Evolutionary conservation across 2,329 filamentous ascomycete species (phyloP), one percentile per base, ranked within the genome.

Genomic region (Fusarium graminum): DNA sequence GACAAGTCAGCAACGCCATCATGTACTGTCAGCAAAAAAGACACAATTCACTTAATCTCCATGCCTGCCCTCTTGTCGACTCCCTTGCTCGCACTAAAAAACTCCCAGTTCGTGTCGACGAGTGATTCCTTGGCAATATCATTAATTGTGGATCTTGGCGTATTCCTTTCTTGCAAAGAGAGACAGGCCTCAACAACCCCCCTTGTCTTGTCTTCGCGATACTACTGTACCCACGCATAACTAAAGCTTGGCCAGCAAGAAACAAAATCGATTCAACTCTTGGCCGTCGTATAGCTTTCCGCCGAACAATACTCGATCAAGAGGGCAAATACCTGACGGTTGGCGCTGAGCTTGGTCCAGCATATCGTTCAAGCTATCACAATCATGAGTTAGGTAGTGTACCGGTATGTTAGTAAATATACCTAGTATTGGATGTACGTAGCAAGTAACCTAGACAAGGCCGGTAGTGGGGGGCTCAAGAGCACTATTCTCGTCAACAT

Each of bases 41-140:
- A 22, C 22, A 22, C 4, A 22, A 4, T 22, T 22, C 22, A 22
- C 22, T 22, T 22, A 4, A 22, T 22, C 43, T 46, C 49, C 49
- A 34, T 57, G 19, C 9, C 19, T 43, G n/a, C 25, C 40, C 10
- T 32, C 29, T 13, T 14, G 22, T 22, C 22, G 22, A 22, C 34
- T 52, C 52, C 51, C 63, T 61, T 52, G 41, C 53, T 49, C 41
- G 47, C 42, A 61, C 57, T 52, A 60, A 53, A 52, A 49, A 54
- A 22, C 22, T 46, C 52, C 52, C 56, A 54, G 62, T 63, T 69
- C 58, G 57, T 65, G 65, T 72, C 59, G 65, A 52, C 56, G 36
- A 61, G 45, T 47, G 51, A 51, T 36, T 52, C 51, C 67, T 67
- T 70, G 65, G 45, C 58, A 72, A 65, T 66, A 53, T 66, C 60